phyloP scores from a whole-genome alignment of 768 basidiomycete species.

The Lactarius tabidus region DNA sequence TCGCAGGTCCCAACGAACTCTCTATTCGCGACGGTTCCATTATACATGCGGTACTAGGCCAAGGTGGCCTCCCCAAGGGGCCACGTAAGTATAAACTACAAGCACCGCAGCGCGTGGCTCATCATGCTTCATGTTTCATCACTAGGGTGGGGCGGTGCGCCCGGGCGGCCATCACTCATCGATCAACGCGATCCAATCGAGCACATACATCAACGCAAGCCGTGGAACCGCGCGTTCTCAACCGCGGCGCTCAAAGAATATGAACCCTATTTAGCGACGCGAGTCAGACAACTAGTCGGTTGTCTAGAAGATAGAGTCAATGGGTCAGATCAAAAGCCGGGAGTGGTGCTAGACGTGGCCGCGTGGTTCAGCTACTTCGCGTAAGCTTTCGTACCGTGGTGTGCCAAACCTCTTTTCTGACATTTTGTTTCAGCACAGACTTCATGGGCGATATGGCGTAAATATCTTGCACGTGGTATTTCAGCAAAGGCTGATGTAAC shows the following conservation, averaged over 20 bases:
- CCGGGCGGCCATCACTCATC: conserved; percentile 29
- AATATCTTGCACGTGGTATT: conserved; percentile 14
- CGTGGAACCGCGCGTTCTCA: conserved; percentile 44
- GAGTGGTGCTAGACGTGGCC: conserved; percentile 32
- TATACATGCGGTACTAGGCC: conserved; percentile 10
- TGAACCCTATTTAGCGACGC: conserved; percentile 35
- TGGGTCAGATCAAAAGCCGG: conserved; percentile 7
- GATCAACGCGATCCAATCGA: conserved; percentile 34
- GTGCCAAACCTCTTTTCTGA: conserved; percentile 2
- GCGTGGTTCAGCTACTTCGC: conserved; percentile 38
- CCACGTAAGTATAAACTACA: conserved; percentile 12
- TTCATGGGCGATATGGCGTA: conserved; percentile 49
- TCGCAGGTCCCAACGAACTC: conserved; percentile 14
- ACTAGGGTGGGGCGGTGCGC: conserved; percentile 17
- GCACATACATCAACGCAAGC: conserved; percentile 40
- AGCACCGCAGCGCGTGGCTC: neutral
- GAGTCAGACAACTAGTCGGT: conserved; percentile 33
- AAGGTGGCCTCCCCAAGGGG: conserved; percentile 23
- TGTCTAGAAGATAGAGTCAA: conserved; percentile 21
- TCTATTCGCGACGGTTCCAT: conserved; percentile 14
- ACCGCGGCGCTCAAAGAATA: conserved; percentile 43
- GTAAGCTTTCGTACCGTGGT: conserved; percentile 28
- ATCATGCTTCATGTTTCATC: neutral
- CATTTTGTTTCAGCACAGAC: conserved; percentile 35
- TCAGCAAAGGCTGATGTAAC: neutral